A percentile compares a stretch with the other conserved stretches of the same genome.
These are phyloP conservation scores for Stagonosporopsis rhizophila DNA, from an alignment of 2,329 filamentous ascomycete genomes.

Conservation along the genomic window DNA sequence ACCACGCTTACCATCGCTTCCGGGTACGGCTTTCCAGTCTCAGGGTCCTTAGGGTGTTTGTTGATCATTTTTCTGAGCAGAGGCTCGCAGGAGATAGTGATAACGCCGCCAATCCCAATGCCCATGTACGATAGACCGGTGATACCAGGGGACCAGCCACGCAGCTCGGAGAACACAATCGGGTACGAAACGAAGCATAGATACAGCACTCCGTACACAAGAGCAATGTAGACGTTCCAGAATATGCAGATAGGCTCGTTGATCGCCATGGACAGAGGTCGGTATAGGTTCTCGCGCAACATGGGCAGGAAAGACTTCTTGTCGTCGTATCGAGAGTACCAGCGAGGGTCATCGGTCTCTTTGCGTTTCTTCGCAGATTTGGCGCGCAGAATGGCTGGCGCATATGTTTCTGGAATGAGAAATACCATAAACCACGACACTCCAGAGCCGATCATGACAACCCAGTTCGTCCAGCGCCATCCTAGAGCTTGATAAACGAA, in stretches of 20 bases:
- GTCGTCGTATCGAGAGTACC: constrained; percentile 82
- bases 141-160: constrained; percentile 77
- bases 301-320: constrained; percentile 69
- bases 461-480: constrained; percentile 89
- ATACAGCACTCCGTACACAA: constrained; percentile 87
- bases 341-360: constrained; percentile 77
- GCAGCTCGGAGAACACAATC: constrained; percentile 76
- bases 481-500: constrained; percentile 80
- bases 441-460: constrained; percentile 67
- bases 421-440: constrained; percentile 65
- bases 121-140: constrained; percentile 82
- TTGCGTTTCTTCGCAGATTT: constrained; percentile 75
- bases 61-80: constrained; percentile 80
- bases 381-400: constrained; percentile 69
- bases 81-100: constrained; percentile 65
- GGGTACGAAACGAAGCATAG: constrained; percentile 92
- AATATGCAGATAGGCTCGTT: constrained; percentile 88
- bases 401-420: constrained; percentile 78
- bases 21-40: constrained; percentile 74
- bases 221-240: constrained; percentile 73
- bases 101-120: constrained; percentile 64
- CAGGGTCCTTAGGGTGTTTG: constrained; percentile 73
- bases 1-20: constrained; percentile 85
- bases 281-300: constrained; percentile 75
- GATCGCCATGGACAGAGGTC: constrained; percentile 78